Base-by-base conservation (phyloP, 202 grass and related monocot species). In the Panicum virgatum region DNA sequence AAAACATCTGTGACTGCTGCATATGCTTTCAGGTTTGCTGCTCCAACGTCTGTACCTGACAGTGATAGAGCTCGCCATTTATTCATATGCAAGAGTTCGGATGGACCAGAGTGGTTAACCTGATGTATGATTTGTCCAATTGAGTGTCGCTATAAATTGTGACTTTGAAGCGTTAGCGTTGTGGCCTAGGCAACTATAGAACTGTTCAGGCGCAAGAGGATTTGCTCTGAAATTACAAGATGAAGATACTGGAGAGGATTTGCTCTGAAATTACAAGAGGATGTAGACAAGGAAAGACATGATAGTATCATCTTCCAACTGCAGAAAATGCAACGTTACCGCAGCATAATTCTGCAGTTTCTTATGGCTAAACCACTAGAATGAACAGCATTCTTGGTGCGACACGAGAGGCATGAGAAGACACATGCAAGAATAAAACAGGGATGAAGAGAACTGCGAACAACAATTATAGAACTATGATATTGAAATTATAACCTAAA, bases 401-500 rank as follows among this genome's bases (percentile, higher is more conserved):
- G 32, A 71, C 73, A 64, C 56, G 22, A 30, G 56, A 48, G 54
- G 59, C 63, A 42, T 11, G 69, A 62, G 53, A 69, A 19, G 26
- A 54, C 18, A 25, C 29, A 72, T 36, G 30, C 6, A n/a, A 25
- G 57, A 58, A 77, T 26, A 61, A 25, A 73, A 82, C n/a, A 19
- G 48, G 39, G 66, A 67, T 36, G 5, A 57, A 65, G 50, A 64
- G 8, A 70, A 57, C 62, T 20, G 15, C 7, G 2, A 62, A 43
- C 72, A 74, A 29, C 52, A 83, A 38, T 79, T 86, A 86, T 62
- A 26, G 39, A 86, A 70, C 88, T 90, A 80, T 90, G 84, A 69
- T 73, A 90, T 83, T 86, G 79, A 86, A 83, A 86, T 83, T 83
- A 90, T 80, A 83, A 79, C 74, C 88, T 86, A 90, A 86, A 79